Percentiles rank a stretch among this genome's conserved stretches.
Evolutionary conservation across 1,284 basidiomycete species (phyloP).

Genomic region (Puccinia coronata): DNA sequence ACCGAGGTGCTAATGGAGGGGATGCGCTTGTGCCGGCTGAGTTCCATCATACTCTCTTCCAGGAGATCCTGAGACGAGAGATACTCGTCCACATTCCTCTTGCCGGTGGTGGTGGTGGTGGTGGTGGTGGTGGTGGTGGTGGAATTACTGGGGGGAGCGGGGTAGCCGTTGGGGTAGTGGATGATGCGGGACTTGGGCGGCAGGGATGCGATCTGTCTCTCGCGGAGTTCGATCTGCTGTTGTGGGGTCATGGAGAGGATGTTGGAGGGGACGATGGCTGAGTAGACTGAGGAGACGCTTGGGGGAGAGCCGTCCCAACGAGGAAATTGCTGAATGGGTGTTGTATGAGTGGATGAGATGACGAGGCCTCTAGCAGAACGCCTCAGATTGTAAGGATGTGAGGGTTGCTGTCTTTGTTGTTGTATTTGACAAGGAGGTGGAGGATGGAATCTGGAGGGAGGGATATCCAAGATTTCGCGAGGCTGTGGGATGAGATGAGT

Average conservation of each 20-base stretch:
- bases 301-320: constrained; percentile 1
- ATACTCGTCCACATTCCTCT: neutral
- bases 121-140: too few species aligned
- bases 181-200: neutral
- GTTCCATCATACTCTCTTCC: neutral
- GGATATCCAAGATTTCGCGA: neutral
- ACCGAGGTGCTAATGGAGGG: constrained; percentile 3
- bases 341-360: constrained; percentile 6
- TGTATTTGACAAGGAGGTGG: neutral
- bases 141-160: neutral
- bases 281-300: constrained; percentile 6
- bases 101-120: neutral
- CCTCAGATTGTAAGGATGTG: constrained; percentile 37
- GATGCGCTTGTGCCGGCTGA: constrained; percentile 6
- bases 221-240: constrained; percentile 3
- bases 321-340: constrained; percentile 7
- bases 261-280: constrained; percentile 9
- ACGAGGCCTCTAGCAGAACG: constrained; percentile 30
- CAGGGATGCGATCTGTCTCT: constrained; percentile 12
- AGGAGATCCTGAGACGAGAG: neutral
- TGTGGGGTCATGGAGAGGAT: constrained; percentile 15
- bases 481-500: too few species aligned
- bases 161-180: neutral
- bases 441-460: neutral
- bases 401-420: constrained; percentile 28